Conservation (phyloP, 345 rosid species). For the Linum lewisii region DNA sequence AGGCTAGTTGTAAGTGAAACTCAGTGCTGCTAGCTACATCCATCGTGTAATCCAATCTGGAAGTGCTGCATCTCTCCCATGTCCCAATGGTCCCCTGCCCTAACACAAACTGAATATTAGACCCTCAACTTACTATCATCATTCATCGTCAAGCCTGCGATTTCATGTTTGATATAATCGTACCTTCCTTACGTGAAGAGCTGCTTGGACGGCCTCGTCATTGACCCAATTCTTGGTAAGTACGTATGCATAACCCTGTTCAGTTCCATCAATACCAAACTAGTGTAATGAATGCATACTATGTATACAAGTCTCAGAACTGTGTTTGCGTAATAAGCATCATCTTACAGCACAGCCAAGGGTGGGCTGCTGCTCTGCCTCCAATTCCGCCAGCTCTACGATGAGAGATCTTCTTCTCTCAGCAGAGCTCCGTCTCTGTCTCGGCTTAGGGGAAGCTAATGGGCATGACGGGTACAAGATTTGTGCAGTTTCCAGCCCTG, state of each 20-base stretch:
- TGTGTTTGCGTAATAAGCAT: too few relatives aligned
- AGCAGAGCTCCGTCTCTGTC: slow-evolving; percentile 9
- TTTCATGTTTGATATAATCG: too few relatives aligned
- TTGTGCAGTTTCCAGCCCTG: slow-evolving; percentile 12
- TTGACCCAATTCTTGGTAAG: slow-evolving; percentile 9
- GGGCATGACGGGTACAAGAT: slow-evolving; percentile 33
- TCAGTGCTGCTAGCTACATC: slow-evolving; percentile 21
- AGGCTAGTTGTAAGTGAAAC: slow-evolving; percentile 32
- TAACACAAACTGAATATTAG: too few relatives aligned
- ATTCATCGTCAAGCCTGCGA: too few relatives aligned
- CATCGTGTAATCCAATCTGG: slow-evolving; percentile 15
- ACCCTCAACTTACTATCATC: too few relatives aligned
- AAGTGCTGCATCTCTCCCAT: slow-evolving; percentile 41
- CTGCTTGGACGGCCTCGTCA: slow-evolving; percentile 8
- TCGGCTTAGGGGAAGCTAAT: slow-evolving; percentile 24
- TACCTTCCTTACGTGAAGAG: slow-evolving; percentile 16
- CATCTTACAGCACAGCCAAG: slow-evolving; percentile 32
- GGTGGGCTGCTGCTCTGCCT: slow-evolving; percentile 12
- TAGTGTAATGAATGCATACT: too few relatives aligned
- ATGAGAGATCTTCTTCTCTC: slow-evolving; percentile 28
- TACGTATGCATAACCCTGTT: slow-evolving; percentile 9
- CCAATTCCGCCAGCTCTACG: slow-evolving; percentile 8
- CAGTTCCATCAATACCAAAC: too few relatives aligned
- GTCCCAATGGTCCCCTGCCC: slow-evolving; percentile 24
- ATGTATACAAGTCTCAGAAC: too few relatives aligned